phyloP scores from a whole-genome alignment of 225 moss, liverwort and hornwort species.

The Asterella californica region DNA sequence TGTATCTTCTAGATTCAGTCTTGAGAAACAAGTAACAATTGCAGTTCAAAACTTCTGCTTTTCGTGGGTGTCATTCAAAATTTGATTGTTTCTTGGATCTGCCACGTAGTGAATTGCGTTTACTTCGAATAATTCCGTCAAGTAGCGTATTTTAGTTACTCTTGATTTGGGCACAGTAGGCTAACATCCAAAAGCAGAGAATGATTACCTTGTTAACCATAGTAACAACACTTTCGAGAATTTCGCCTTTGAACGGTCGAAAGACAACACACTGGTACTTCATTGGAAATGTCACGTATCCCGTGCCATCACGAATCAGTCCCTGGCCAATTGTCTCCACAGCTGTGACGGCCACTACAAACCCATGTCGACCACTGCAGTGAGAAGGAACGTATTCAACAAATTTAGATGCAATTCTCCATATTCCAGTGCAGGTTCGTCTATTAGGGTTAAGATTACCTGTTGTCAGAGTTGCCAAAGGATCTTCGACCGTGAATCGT shows the following conservation, averaged over 20 bases:
- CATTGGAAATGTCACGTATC: conserved; percentile 86
- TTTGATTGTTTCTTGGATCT: not conserved
- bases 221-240: conserved; percentile 80
- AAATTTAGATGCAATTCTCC: not conserved
- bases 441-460: not conserved
- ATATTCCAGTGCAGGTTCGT: not conserved
- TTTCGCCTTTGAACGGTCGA: conserved; percentile 88
- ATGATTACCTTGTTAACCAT: conserved; percentile 84
- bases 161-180: not conserved
- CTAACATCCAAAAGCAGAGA: not conserved
- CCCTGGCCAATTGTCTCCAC: conserved; percentile 91
- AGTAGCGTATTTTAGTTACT: not conserved
- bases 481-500: not conserved
- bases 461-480: not conserved
- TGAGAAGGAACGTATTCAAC: not conserved
- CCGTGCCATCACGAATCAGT: conserved; percentile 85
- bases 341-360: conserved; percentile 83
- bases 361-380: conserved; percentile 77
- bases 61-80: not conserved
- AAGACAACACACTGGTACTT: conserved; percentile 93
- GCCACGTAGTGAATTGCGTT: not conserved
- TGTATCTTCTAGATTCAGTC: not conserved
- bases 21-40: not conserved
- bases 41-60: no score
- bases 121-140: not conserved